Percentiles rank a stretch among this genome's conserved stretches.
These are phyloP conservation scores for Udeniomyces megalosporus DNA, from an alignment of 768 basidiomycete genomes.

Conservation along the genomic window DNA sequence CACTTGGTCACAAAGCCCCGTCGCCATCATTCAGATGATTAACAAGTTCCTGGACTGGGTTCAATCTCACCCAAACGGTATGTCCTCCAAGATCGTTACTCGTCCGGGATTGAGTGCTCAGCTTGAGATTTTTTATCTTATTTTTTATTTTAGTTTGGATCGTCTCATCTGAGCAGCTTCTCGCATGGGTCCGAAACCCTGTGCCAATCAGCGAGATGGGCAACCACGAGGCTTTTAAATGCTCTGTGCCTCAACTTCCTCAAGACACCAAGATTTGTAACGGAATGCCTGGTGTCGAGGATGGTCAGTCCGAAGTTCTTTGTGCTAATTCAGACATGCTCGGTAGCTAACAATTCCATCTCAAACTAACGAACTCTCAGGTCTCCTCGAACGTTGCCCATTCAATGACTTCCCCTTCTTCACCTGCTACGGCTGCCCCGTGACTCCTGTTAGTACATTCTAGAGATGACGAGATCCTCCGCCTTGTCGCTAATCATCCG, in stretches of 20 bases:
- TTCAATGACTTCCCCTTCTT: slow-evolving; percentile 65
- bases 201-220: slow-evolving; percentile 46
- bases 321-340: neutral
- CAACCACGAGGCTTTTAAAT: slow-evolving; percentile 42
- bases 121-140: no score
- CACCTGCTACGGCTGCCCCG: slow-evolving; percentile 69
- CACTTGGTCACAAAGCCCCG: slow-evolving; percentile 21
- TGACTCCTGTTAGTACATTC: neutral
- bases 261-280: slow-evolving; percentile 48
- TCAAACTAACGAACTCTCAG: neutral
- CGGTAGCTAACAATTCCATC: neutral
- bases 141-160: slow-evolving; percentile 44
- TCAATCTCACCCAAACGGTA: slow-evolving; percentile 49
- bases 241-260: slow-evolving; percentile 46
- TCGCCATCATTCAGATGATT: slow-evolving; percentile 53
- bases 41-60: slow-evolving; percentile 70
- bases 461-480: no score
- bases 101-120: no score
- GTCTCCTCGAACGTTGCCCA: slow-evolving; percentile 39
- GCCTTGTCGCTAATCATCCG: no score
- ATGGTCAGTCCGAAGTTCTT: slow-evolving; percentile 38
- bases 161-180: slow-evolving; percentile 51
- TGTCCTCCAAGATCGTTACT: slow-evolving; percentile 8
- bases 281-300: slow-evolving; percentile 53
- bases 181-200: slow-evolving; percentile 59